phyloP scores from a whole-genome alignment of 2,329 filamentous ascomycete species.

The Colletotrichum falcatum region DNA sequence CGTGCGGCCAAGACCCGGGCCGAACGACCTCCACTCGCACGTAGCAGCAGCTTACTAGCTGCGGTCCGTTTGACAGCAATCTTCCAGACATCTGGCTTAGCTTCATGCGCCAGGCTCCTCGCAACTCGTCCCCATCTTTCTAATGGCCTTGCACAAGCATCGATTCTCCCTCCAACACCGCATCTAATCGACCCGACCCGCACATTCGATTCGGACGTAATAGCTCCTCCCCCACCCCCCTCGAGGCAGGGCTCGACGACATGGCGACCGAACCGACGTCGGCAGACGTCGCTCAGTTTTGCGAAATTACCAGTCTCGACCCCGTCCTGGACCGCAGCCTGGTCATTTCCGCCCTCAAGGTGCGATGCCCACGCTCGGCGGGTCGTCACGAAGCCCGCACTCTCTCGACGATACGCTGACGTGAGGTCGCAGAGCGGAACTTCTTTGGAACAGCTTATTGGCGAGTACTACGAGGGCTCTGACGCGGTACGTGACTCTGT shows the following conservation, averaged over 20 bases:
- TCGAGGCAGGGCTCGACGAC: constrained; percentile 35
- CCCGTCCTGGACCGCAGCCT: constrained; percentile 53
- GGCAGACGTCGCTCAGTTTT: constrained; percentile 53
- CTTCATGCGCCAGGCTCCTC: constrained; percentile 27
- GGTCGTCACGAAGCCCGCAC: neutral
- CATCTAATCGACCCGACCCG: constrained; percentile 9
- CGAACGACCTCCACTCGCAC: neutral
- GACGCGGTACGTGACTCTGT: constrained; percentile 39
- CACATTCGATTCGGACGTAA: constrained; percentile 9
- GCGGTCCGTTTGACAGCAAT: constrained; percentile 14
- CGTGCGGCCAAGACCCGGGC: neutral
- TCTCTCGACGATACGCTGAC: constrained; percentile 16
- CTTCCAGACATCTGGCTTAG: constrained; percentile 17
- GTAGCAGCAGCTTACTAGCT: constrained; percentile 13
- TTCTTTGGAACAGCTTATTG: constrained; percentile 61
- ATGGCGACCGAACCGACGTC: constrained; percentile 52
- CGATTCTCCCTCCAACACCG: neutral
- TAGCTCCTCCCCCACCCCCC: too few relatives aligned
- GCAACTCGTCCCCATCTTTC: neutral
- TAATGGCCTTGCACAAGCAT: constrained; percentile 20
- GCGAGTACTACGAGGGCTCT: constrained; percentile 64
- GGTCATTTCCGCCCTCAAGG: constrained; percentile 57
- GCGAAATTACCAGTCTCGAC: constrained; percentile 56
- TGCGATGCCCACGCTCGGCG: constrained; percentile 39
- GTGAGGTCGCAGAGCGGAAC: constrained; percentile 54